Conservation (phyloP, 371 early-diverging fungal genomes). For the Mucor sp. region DNA sequence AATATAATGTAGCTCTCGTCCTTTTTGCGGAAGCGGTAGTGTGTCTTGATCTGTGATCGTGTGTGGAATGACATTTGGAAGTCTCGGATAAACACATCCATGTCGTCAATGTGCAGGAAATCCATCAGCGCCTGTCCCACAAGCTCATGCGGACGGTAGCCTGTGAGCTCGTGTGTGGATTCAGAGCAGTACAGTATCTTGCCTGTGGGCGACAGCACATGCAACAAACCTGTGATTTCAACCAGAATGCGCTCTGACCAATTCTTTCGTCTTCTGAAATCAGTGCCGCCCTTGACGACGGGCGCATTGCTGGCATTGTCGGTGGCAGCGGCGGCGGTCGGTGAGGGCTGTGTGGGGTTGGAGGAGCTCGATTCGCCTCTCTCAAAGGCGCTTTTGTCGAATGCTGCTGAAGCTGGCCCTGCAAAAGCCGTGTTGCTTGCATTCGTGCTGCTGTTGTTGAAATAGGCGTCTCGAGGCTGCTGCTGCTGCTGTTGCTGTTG, state of each 20-base stretch:
- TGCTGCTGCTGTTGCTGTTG: not conserved
- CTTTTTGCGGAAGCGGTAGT: constrained; percentile 56
- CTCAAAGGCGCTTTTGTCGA: not conserved
- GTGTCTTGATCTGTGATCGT: constrained; percentile 40
- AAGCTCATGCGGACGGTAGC: constrained; percentile 62
- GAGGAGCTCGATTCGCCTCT: constrained; percentile 1
- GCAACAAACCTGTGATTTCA: constrained; percentile 64
- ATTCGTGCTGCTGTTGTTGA: not conserved
- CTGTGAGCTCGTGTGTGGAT: constrained; percentile 55
- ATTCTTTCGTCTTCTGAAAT: constrained; percentile 56
- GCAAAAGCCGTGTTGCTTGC: not conserved
- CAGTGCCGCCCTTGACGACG: constrained; percentile 26
- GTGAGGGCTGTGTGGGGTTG: not conserved
- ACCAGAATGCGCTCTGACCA: constrained; percentile 58
- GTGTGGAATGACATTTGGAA: constrained; percentile 51
- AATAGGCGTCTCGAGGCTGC: constrained; percentile 1
- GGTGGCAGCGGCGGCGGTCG: not conserved
- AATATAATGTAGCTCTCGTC: constrained; percentile 51
- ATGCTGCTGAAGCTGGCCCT: not conserved
- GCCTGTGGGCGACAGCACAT: constrained; percentile 60
- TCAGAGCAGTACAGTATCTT: constrained; percentile 62
- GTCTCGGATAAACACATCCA: constrained; percentile 52
- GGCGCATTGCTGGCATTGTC: not conserved
- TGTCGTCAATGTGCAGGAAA: constrained; percentile 64
- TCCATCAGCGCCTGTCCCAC: constrained; percentile 55